phyloP scores from a whole-genome alignment of 2,329 filamentous ascomycete species.

The Beauveria asiatica region DNA sequence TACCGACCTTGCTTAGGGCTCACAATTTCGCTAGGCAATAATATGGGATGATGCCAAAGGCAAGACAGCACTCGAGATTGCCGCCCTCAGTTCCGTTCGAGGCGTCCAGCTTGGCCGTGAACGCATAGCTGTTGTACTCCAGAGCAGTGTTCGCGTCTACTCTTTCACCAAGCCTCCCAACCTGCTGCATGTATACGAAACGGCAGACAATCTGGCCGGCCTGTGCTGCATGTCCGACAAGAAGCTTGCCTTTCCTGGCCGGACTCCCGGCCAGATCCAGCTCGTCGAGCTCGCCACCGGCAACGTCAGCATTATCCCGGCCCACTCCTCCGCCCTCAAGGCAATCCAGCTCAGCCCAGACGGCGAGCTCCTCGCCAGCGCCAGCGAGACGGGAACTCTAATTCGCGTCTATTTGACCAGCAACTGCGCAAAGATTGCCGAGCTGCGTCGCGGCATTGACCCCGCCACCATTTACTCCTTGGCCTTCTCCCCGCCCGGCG shows the following conservation, averaged over 20 bases:
- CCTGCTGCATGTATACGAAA: constrained; percentile 70
- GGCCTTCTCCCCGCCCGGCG: constrained; percentile 74
- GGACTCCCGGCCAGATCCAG: constrained; percentile 80
- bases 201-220: constrained; percentile 73
- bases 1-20: not conserved
- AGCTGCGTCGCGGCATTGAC: constrained; percentile 84
- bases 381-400: constrained; percentile 84
- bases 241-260: constrained; percentile 76
- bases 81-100: constrained; percentile 71
- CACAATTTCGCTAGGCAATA: constrained; percentile 49
- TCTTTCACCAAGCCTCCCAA: constrained; percentile 65
- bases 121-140: constrained; percentile 70
- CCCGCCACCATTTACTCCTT: constrained; percentile 80
- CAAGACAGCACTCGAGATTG: constrained; percentile 64
- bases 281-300: constrained; percentile 68
- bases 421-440: constrained; percentile 71
- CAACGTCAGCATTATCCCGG: constrained; percentile 88
- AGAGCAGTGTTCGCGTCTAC: constrained; percentile 76
- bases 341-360: constrained; percentile 74
- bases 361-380: constrained; percentile 75
- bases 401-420: constrained; percentile 76
- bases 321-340: constrained; percentile 70
- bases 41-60: constrained; percentile 87
- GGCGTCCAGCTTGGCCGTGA: constrained; percentile 69
- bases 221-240: constrained; percentile 69